Evolutionary conservation across 1,139 yeast species (phyloP).

Genomic region (Diutina neorugosa): DNA sequence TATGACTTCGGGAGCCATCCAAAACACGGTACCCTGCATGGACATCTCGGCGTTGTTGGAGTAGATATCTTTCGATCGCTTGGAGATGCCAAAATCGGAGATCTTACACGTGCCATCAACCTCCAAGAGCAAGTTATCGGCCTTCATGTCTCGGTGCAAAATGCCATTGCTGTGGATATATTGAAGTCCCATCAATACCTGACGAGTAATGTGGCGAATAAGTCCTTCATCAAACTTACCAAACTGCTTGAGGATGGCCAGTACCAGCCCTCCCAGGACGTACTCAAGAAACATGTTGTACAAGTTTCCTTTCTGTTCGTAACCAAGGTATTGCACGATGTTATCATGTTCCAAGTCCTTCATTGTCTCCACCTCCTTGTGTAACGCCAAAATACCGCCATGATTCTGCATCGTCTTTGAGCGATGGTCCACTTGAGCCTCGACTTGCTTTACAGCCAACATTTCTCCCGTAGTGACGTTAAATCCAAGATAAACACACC

Average conservation of each 20-base stretch:
- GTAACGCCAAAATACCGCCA: conserved; percentile 71
- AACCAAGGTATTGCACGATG: conserved; percentile 91
- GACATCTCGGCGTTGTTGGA: conserved; percentile 92
- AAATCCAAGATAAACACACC: conserved; percentile 85
- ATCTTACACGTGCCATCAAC: conserved; percentile 92
- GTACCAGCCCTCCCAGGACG: conserved; percentile 96
- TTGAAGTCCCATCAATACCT: conserved; percentile 72
- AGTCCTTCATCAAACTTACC: conserved; percentile 78
- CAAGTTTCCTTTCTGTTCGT: conserved; percentile 63
- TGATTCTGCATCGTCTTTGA: conserved; percentile 7
- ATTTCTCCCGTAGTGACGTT: conserved; percentile 96
- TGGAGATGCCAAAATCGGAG: conserved; percentile 94
- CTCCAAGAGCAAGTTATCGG: conserved; percentile 83
- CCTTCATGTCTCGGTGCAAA: conserved; percentile 89
- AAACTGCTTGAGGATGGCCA: conserved; percentile 69
- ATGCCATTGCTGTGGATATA: conserved; percentile 83
- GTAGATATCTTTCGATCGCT: conserved; percentile 75
- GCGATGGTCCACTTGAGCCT: conserved; percentile 16
- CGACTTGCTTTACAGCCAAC: conserved; percentile 97
- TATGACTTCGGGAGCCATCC: conserved; percentile 99
- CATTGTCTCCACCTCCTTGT: conserved; percentile 87
- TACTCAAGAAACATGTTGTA: conserved; percentile 86
- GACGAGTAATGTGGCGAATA: conserved; percentile 63
- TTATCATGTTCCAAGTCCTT: conserved; percentile 89
- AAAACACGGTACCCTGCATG: conserved; percentile 88